Conservation (phyloP, 2,329 filamentous ascomycete genomes). For the Calonectria pseudoturangicola region DNA sequence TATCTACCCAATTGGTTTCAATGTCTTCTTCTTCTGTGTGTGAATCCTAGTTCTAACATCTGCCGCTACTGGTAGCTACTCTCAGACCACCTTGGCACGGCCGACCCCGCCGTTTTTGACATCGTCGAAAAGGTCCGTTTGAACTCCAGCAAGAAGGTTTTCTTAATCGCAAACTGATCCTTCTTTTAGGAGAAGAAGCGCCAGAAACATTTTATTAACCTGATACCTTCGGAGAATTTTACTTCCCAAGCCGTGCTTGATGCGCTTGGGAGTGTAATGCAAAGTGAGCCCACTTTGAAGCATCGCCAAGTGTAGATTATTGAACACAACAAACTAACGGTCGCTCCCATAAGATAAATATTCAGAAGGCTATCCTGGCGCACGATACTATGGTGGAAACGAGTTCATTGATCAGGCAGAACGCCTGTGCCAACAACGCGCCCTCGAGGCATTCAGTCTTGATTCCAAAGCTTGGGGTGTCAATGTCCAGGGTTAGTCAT, state of each 20-base stretch:
- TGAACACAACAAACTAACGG: constrained; percentile 26
- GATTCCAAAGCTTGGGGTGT: constrained; percentile 94
- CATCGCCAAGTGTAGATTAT: neutral
- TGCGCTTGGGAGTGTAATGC: constrained; percentile 94
- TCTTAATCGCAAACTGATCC: constrained; percentile 27
- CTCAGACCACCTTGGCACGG: constrained; percentile 84
- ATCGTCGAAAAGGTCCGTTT: constrained; percentile 89
- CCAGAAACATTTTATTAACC: constrained; percentile 98
- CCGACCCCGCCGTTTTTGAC: constrained; percentile 89
- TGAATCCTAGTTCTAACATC: constrained; percentile 42
- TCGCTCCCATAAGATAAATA: constrained; percentile 84
- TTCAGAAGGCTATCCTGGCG: constrained; percentile 97
- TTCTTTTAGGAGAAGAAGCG: constrained; percentile 87
- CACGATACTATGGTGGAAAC: constrained; percentile 97
- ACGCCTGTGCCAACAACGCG: constrained; percentile 90
- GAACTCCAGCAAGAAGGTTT: neutral
- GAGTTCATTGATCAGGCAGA: constrained; percentile 96
- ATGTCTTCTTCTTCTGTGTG: constrained; percentile 17
- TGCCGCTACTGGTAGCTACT: constrained; percentile 78
- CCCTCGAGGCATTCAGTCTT: constrained; percentile 89
- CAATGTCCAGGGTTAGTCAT: constrained; percentile 88
- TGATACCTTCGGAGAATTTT: constrained; percentile 97
- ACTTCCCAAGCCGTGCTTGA: constrained; percentile 95
- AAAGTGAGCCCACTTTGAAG: constrained; percentile 77
- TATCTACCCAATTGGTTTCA: constrained; percentile 42